Base-by-base conservation (phyloP, 192 early-diverging fungal species). In the Coemansia sp. region DNA sequence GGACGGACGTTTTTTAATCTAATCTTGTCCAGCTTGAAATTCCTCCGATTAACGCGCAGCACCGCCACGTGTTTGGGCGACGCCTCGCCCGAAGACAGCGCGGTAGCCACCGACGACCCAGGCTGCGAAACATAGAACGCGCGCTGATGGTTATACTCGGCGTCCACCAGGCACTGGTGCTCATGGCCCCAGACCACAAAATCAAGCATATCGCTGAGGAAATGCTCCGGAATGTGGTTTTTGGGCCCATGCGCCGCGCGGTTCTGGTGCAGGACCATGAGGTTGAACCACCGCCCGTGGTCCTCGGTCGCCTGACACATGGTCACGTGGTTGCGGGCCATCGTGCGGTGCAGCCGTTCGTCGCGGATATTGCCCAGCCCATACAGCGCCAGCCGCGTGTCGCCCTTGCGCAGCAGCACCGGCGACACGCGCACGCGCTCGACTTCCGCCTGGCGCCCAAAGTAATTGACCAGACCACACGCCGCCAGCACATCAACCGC, bases 131-230 rank as follows among this genome's bases (percentile, higher is more conserved):
- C 88, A 42, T 89, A 86, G 62, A 95, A 95, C 7, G 82, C 79
- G 54, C 83, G 74, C 20, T 86, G 77, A 14, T 85, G 80, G 71
- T 89, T 91, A 63, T 85, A 77, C 47, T 86, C 86, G 1, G 93
- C 92, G 40, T 93, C 89, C 14, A 97, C 89, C 42, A 83, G 75
- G 70, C 94, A 98, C 68, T 98, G 94, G 78, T 98, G 96, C 82
- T 98, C 96, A 69, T 98, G 96, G 6, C 96, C 96, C 96, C 96
- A 98, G 3, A 98, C 57, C 11, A 97, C 83, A 17, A 98, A 65
- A 56, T 98, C 81, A 32, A 98, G 71, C 70, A 94, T 94, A 15
- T 83, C 73, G 46, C 90, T 89, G 27, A 98, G 68, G 64, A 91
- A 94, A n/a, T 84, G 82, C 72, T 95, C 94, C 0, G 94, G 94